Conservation (phyloP, 1,284 basidiomycete species). For the Cronartium quercuum region DNA sequence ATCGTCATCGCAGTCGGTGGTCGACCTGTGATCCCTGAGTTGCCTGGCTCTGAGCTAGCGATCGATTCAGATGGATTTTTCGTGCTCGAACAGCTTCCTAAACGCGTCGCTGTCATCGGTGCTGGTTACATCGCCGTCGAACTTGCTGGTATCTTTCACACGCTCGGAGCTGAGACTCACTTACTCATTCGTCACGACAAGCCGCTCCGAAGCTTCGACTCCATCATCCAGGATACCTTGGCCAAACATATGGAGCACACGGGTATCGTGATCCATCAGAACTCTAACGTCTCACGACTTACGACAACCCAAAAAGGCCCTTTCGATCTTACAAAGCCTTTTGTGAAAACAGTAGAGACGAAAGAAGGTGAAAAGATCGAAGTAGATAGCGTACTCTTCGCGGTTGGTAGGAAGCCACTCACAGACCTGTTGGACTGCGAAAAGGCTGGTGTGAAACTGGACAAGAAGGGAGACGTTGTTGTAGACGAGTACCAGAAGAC, state of each 20-base stretch:
- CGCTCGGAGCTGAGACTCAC: constrained; percentile 79
- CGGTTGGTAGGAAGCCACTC: constrained; percentile 79
- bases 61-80: constrained; percentile 97
- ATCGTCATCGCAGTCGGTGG: constrained; percentile 84
- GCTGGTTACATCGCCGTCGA: constrained; percentile 98
- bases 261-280: constrained; percentile 78
- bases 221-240: constrained; percentile 73
- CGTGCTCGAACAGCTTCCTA: constrained; percentile 79
- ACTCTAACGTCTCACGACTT: constrained; percentile 59
- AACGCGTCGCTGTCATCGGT: constrained; percentile 85
- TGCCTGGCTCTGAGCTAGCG: constrained; percentile 83
- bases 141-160: constrained; percentile 47
- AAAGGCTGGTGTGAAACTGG: constrained; percentile 67
- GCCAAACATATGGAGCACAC: constrained; percentile 93
- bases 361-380: constrained; percentile 68
- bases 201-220: constrained; percentile 89
- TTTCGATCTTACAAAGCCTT: constrained; percentile 12
- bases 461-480: constrained; percentile 70
- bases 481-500: constrained; percentile 90
- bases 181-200: constrained; percentile 81
- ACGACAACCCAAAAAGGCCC: constrained; percentile 51
- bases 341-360: constrained; percentile 57
- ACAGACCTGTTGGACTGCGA: constrained; percentile 74
- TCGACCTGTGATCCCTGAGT: constrained; percentile 73
- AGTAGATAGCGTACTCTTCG: constrained; percentile 86